A percentile compares a stretch with the other conserved stretches of the same genome.
These are phyloP conservation scores for Curvularia eragrostidis DNA, from an alignment of 2,329 filamentous ascomycete species.

Conservation along the genomic window DNA sequence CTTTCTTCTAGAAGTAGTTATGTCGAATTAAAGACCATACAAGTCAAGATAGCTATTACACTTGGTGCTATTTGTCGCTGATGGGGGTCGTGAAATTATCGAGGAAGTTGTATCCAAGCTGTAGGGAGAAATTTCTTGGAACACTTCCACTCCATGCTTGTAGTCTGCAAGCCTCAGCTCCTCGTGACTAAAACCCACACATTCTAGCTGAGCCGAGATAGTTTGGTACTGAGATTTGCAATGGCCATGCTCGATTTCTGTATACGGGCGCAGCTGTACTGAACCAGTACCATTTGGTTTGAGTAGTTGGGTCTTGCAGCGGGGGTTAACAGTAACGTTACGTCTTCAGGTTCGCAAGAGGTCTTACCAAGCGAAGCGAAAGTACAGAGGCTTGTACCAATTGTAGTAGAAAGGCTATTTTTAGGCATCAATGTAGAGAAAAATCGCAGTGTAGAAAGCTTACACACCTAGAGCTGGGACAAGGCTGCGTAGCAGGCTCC, in stretches of 20 bases:
- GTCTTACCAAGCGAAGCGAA: neutral
- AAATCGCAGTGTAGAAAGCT: neutral
- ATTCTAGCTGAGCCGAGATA: constrained; percentile 3
- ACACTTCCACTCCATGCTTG: constrained; percentile 1
- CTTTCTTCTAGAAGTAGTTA: neutral
- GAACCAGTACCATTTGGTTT: neutral
- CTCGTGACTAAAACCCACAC: constrained; percentile 2
- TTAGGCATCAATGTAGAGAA: neutral
- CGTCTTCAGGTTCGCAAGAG: neutral
- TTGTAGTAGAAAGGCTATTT: neutral
- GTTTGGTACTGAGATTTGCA: neutral
- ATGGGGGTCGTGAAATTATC: neutral
- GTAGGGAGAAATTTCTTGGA: neutral
- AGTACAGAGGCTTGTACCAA: neutral
- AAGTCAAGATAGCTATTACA: constrained; percentile 7
- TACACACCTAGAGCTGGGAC: neutral
- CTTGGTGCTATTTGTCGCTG: constrained; percentile 5
- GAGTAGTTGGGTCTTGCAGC: neutral
- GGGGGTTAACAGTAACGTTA: neutral
- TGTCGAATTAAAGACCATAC: constrained; percentile 1
- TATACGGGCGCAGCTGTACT: neutral
- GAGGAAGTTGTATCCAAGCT: neutral
- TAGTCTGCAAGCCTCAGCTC: constrained; percentile 9
- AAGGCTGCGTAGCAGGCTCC: neutral
- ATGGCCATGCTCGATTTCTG: neutral